phyloP scores from a whole-genome alignment of 2,329 filamentous ascomycete genomes.

The Aureobasidium sp. region DNA sequence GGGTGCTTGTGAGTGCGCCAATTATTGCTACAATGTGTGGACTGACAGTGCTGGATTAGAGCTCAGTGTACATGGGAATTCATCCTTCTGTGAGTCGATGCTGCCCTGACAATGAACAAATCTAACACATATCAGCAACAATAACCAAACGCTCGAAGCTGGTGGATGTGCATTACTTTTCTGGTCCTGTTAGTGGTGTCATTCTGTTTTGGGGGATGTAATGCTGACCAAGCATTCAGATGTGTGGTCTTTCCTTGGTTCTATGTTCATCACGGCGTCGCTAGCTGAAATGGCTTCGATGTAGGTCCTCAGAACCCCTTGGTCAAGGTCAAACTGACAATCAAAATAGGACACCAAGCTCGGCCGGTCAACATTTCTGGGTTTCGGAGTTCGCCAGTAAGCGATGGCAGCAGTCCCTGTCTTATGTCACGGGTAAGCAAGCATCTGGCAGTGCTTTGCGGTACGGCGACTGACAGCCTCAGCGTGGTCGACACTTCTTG shows the following conservation, averaged over 20 bases:
- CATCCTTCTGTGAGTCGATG: slow-evolving; percentile 26
- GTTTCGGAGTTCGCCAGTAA: slow-evolving; percentile 2
- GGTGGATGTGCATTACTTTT: slow-evolving; percentile 24
- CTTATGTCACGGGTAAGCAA: slow-evolving; percentile 18
- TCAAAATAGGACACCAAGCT: not conserved
- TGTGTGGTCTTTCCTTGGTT: slow-evolving; percentile 22
- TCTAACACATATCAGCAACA: slow-evolving; percentile 18
- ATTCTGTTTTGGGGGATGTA: no score
- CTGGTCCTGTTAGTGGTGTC: slow-evolving; percentile 18
- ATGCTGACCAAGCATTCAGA: not conserved
- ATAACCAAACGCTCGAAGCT: slow-evolving; percentile 21
- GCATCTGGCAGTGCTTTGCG: not conserved
- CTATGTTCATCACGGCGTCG: slow-evolving; percentile 20
- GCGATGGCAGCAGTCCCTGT: not conserved
- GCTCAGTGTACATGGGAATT: slow-evolving; percentile 48
- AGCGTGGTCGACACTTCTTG: slow-evolving; percentile 19
- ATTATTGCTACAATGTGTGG: no score
- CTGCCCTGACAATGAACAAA: no score
- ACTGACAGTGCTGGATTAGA: slow-evolving; percentile 27
- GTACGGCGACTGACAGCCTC: not conserved
- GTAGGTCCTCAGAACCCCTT: not conserved
- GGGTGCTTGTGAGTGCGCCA: slow-evolving; percentile 20
- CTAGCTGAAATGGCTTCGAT: slow-evolving; percentile 25
- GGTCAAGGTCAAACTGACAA: not conserved
- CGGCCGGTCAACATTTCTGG: not conserved